These are phyloP conservation scores for Sergeia podlipaevii DNA, from an alignment of 208 protist species.

Conservation along the genomic window DNA sequence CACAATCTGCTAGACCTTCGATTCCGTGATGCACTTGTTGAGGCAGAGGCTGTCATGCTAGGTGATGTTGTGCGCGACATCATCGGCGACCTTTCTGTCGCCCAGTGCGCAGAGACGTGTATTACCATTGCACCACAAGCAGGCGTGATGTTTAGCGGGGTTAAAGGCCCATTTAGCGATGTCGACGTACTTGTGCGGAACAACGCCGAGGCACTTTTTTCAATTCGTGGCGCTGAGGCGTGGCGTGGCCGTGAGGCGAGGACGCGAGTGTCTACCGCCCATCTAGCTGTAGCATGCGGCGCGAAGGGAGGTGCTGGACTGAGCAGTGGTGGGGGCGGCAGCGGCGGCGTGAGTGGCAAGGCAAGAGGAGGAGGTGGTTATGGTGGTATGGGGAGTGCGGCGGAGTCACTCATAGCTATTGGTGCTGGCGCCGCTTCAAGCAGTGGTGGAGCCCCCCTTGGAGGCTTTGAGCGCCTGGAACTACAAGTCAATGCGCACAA, in stretches of 20 bases:
- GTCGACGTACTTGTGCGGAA: conserved; percentile 37
- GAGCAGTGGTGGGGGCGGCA: conserved; percentile 5
- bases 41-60: conserved; percentile 41
- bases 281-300: conserved; percentile 65
- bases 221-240: background rate
- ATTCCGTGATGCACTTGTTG: conserved; percentile 40
- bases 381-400: background rate
- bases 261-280: conserved; percentile 59
- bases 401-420: background rate
- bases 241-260: conserved; percentile 6
- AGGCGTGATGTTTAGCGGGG: conserved; percentile 47
- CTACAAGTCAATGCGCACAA: conserved; percentile 65
- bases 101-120: conserved; percentile 51
- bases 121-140: conserved; percentile 18
- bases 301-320: conserved; percentile 12
- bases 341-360: background rate
- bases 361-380: conserved; percentile 7
- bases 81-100: conserved; percentile 49
- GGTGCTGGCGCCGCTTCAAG: background rate
- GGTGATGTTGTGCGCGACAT: conserved; percentile 54
- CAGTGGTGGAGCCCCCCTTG: conserved; percentile 15
- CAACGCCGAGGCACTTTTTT: conserved; percentile 40
- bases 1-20: conserved; percentile 60
- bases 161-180: conserved; percentile 48
- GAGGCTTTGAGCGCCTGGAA: conserved; percentile 71